Evolutionary conservation across 495 filamentous ascomycete genomes (phyloP), one percentile per base, ranked within the genome.

Genomic region (Podospora australis): DNA sequence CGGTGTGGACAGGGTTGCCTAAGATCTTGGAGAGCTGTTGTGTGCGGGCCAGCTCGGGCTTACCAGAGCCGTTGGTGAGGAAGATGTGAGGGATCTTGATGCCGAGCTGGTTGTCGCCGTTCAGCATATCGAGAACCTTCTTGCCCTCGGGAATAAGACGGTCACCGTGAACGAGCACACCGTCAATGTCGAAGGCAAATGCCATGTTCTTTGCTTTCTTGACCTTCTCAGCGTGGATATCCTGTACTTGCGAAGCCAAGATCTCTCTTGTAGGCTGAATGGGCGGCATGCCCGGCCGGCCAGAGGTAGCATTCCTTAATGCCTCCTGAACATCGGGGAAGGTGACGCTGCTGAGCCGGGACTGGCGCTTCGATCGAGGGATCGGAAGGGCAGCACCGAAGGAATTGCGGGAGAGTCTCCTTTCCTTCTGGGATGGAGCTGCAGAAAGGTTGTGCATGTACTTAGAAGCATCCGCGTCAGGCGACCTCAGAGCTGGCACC

Each of bases 341-440:
- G 22, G 68, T 64, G 49, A 70, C 65, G 39, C 77, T 79, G 26
- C 78, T 81, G 29, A 87, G 73, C 4, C 84, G 78, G 2, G 83
- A 86, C 49, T 77, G 74, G 39, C 84, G 73, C 59, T 86, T 86
- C 21, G 83, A 82, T 42, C 79, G 69, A 24, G 85, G 86, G 49
- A 90, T 90, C 30, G 85, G 86, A 9, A 90, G 78, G 13, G 83
- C 79, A 30, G 83, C 74, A 40, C 85, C 86, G 56, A 90, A 88
- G 10, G 85, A 89, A 77, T 88, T 90, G 50, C 85, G 78, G 26
- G 86, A 88, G 19, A 79, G 71, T 39, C 85, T 70, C 28, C 84
- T 71, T 46, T 82, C 78, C 63, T 76, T 79, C 64, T 78, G 75
- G 2, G 84, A 88, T 6, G 84, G 84, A 3, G 75, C 64, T 23